Percentiles rank a stretch among this genome's conserved stretches.
These are phyloP conservation scores for Naganishia sp. DNA, from an alignment of 1,284 basidiomycete species.

Conservation along the genomic window DNA sequence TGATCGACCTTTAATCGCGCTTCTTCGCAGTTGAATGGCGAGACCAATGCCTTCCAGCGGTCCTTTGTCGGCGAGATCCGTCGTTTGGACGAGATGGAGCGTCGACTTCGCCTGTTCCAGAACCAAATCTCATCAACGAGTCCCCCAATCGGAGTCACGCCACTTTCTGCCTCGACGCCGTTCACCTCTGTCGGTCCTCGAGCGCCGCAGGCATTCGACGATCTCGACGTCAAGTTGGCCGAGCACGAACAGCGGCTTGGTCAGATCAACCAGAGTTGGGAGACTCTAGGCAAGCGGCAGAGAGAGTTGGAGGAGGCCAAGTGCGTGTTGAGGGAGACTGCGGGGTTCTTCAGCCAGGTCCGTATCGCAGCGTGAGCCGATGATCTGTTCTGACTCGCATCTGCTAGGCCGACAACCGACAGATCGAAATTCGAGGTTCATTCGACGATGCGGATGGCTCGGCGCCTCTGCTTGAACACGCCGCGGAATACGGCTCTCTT, in stretches of 20 bases:
- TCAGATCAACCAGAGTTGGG: slow-evolving; percentile 94
- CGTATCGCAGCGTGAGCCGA: slow-evolving; percentile 38
- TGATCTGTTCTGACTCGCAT: neutral
- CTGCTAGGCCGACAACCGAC: slow-evolving; percentile 72
- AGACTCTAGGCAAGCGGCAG: slow-evolving; percentile 80
- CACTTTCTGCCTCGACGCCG: slow-evolving; percentile 76
- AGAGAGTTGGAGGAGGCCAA: slow-evolving; percentile 89
- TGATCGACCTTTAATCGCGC: neutral
- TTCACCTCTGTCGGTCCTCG: slow-evolving; percentile 83
- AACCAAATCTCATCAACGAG: slow-evolving; percentile 79
- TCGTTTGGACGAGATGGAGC: slow-evolving; percentile 91
- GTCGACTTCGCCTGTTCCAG: slow-evolving; percentile 86
- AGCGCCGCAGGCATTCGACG: slow-evolving; percentile 89
- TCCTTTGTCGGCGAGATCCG: slow-evolving; percentile 96
- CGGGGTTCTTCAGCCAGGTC: slow-evolving; percentile 90
- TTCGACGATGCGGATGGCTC: slow-evolving; percentile 79
- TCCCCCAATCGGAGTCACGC: slow-evolving; percentile 70
- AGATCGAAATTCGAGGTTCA: slow-evolving; percentile 78
- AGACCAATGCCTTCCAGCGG: slow-evolving; percentile 95
- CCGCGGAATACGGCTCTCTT: slow-evolving; percentile 62
- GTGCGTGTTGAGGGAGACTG: slow-evolving; percentile 91
- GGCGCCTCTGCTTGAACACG: slow-evolving; percentile 86
- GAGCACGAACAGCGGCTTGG: slow-evolving; percentile 83
- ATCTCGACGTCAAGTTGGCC: slow-evolving; percentile 81
- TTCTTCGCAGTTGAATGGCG: slow-evolving; percentile 76